phyloP scores from a whole-genome alignment of 2,329 filamentous ascomycete species.

The Microdochium trichocladiopsis region DNA sequence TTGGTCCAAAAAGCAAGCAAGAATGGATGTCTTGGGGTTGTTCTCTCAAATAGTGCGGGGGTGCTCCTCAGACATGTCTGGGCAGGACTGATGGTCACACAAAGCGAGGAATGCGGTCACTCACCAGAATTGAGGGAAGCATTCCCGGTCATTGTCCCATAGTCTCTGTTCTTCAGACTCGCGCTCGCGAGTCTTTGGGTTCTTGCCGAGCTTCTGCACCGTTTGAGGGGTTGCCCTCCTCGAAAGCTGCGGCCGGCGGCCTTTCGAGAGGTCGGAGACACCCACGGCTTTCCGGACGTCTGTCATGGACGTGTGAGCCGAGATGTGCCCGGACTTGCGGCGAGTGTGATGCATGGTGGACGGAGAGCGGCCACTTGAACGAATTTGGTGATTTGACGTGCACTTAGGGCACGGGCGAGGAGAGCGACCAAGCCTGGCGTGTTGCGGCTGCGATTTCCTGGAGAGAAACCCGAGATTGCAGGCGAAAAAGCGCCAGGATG shows the following conservation, averaged over 20 bases:
- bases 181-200: constrained; percentile 41
- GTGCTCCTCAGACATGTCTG: too few relatives aligned
- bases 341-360: constrained; percentile 47
- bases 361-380: background rate
- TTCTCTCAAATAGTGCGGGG: too few relatives aligned
- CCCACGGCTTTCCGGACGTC: constrained; percentile 45
- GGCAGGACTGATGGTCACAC: too few relatives aligned
- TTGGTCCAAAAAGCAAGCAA: background rate
- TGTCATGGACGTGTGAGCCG: constrained; percentile 44
- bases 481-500: too few relatives aligned
- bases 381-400: background rate
- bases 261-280: constrained; percentile 36
- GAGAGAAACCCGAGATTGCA: too few relatives aligned
- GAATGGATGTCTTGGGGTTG: too few relatives aligned
- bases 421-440: background rate
- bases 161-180: constrained; percentile 40
- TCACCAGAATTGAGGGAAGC: constrained; percentile 60
- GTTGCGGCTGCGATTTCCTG: too few relatives aligned
- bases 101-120: constrained; percentile 18
- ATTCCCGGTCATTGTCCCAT: constrained; percentile 53
- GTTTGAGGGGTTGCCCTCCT: constrained; percentile 31
- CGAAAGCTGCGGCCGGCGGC: constrained; percentile 39
- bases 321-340: constrained; percentile 47
- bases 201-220: constrained; percentile 42
- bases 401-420: background rate